phyloP scores from a whole-genome alignment of 495 filamentous ascomycete species.

The Astrocystis sublimbata region DNA sequence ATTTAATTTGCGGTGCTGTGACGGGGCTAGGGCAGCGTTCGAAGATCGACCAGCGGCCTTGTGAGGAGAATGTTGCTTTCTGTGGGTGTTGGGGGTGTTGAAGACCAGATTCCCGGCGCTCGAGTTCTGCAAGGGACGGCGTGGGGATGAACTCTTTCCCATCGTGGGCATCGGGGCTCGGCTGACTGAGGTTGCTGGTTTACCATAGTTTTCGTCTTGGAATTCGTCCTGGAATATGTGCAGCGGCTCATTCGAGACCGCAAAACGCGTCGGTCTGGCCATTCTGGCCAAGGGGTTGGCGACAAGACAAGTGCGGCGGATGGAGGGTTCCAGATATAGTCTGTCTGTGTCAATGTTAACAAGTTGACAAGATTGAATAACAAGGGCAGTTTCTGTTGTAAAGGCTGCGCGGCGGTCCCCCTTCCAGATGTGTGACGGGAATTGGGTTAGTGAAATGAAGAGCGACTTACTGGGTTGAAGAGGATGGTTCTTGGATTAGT shows the following conservation, averaged over 20 bases:
- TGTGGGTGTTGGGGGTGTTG: slow-evolving; percentile 52
- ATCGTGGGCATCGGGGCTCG: slow-evolving; percentile 55
- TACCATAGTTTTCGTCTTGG: slow-evolving; percentile 38
- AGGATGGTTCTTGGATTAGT: slow-evolving; percentile 28
- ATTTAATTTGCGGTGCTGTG: slow-evolving; percentile 51
- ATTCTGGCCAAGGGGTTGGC: slow-evolving; percentile 33
- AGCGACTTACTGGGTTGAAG: slow-evolving; percentile 27
- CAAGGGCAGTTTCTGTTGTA: background rate
- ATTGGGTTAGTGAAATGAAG: slow-evolving; percentile 20
- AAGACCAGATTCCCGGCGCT: slow-evolving; percentile 55
- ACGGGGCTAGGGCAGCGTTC: slow-evolving; percentile 43
- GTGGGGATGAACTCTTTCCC: slow-evolving; percentile 39
- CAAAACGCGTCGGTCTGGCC: slow-evolving; percentile 61
- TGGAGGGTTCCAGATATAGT: slow-evolving; percentile 17
- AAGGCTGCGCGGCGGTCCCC: background rate
- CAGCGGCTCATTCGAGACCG: slow-evolving; percentile 54
- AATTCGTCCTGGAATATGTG: slow-evolving; percentile 66
- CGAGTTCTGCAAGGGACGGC: slow-evolving; percentile 53
- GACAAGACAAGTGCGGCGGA: slow-evolving; percentile 4
- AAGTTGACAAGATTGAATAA: slow-evolving; percentile 7
- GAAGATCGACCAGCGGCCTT: slow-evolving; percentile 45
- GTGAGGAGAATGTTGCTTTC: slow-evolving; percentile 60
- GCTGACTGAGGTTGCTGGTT: slow-evolving; percentile 46
- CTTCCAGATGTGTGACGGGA: slow-evolving; percentile 21
- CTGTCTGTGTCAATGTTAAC: slow-evolving; percentile 10